Conservation (phyloP, 805 yeast genomes). For the Saturnispora quitensis region DNA sequence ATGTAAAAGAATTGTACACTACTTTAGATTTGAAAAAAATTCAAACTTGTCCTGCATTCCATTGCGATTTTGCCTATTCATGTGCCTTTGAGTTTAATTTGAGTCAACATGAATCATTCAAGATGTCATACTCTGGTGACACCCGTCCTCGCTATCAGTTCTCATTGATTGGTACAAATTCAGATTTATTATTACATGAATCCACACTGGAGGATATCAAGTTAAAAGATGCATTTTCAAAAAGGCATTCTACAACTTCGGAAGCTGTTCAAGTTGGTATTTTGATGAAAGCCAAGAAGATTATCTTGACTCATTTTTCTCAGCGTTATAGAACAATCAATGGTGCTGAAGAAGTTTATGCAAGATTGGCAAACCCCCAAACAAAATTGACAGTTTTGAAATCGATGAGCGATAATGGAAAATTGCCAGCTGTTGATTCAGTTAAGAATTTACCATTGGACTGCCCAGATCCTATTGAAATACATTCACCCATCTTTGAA, state of each 20-base stretch:
- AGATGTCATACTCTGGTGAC: slow-evolving; percentile 87
- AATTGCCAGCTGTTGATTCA: slow-evolving; percentile 7
- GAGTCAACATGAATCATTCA: slow-evolving; percentile 33
- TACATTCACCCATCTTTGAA: slow-evolving; percentile 20
- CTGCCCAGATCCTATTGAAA: slow-evolving; percentile 15
- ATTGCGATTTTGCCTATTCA: slow-evolving; percentile 77
- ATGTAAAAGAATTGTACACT: slow-evolving; percentile 25
- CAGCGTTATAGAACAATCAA: slow-evolving; percentile 67
- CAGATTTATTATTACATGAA: slow-evolving; percentile 83
- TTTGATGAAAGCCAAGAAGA: slow-evolving; percentile 60
- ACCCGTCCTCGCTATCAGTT: slow-evolving; percentile 73
- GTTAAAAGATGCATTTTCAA: slow-evolving; percentile 65
- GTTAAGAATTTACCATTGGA: slow-evolving; percentile 9
- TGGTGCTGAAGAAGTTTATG: slow-evolving; percentile 20
- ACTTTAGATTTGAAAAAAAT: slow-evolving; percentile 38
- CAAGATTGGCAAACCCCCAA: slow-evolving; percentile 15
- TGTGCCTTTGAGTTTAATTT: slow-evolving; percentile 42
- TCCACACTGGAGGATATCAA: slow-evolving; percentile 82
- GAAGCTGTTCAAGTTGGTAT: slow-evolving; percentile 72
- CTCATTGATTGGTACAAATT: slow-evolving; percentile 47
- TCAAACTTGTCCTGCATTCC: slow-evolving; percentile 66
- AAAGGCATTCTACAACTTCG: slow-evolving; percentile 79
- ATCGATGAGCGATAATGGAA: slow-evolving; percentile 16
- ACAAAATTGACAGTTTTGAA: slow-evolving; percentile 9
- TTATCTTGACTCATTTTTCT: slow-evolving; percentile 85